Percentiles rank a stretch among this genome's conserved stretches.
Evolutionary conservation across 2,329 filamentous ascomycete species (phyloP).

Genomic region (Canariomyces notabilis): DNA sequence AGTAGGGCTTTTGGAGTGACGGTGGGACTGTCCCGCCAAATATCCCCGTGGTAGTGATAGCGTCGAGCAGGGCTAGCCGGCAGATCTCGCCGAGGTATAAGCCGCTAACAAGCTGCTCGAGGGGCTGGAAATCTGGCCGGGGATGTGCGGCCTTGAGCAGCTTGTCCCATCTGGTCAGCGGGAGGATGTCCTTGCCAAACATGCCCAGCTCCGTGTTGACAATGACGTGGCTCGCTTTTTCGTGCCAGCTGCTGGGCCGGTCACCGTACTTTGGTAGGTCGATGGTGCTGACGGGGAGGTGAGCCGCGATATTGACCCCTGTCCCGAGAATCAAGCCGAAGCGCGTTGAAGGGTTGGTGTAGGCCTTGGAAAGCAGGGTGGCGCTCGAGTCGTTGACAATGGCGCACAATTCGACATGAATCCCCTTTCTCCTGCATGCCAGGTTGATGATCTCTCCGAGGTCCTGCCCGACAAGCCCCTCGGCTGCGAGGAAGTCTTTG

Average conservation of each 20-base stretch:
- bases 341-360: constrained; percentile 52
- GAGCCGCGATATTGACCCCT: constrained; percentile 60
- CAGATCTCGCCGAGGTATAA: constrained; percentile 64
- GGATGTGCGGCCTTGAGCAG: constrained; percentile 48
- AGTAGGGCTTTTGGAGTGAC: constrained; percentile 49
- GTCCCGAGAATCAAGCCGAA: constrained; percentile 64
- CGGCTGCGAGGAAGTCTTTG: constrained; percentile 58
- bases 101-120: constrained; percentile 59
- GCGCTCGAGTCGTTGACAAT: constrained; percentile 65
- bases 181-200: constrained; percentile 57
- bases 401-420: constrained; percentile 52
- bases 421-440: constrained; percentile 46
- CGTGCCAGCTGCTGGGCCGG: constrained; percentile 52
- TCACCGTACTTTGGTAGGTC: constrained; percentile 51
- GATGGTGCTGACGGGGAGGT: constrained; percentile 55
- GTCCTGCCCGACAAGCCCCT: constrained; percentile 54
- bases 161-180: constrained; percentile 57
- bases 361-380: constrained; percentile 60
- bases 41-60: constrained; percentile 48
- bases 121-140: constrained; percentile 55
- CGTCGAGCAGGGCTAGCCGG: constrained; percentile 54
- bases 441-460: constrained; percentile 53
- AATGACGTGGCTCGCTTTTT: constrained; percentile 56
- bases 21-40: constrained; percentile 54
- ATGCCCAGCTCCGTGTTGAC: constrained; percentile 65